Percentiles rank a stretch among this genome's conserved stretches.
phyloP scores from a whole-genome alignment of 2,329 filamentous ascomycete species.

The Alternaria sp. region DNA sequence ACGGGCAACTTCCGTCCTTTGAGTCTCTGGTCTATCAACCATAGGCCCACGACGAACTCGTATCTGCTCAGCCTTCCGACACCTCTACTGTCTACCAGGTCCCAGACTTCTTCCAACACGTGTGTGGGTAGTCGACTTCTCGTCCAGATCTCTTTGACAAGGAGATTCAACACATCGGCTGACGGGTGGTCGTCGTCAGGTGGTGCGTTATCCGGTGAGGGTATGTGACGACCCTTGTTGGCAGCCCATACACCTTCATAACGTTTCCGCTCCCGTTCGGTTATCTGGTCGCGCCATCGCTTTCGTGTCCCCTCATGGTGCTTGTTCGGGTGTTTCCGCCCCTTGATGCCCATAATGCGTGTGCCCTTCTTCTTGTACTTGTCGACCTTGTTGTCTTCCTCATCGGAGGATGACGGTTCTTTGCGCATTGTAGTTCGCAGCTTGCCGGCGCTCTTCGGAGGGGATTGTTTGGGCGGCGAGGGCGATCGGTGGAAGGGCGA shows the following conservation, averaged over 20 bases:
- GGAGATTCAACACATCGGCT: conserved; percentile 68
- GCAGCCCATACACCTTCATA: conserved; percentile 88
- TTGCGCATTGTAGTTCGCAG: conserved; percentile 73
- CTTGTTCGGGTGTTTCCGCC: conserved; percentile 66
- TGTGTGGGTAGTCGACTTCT: conserved; percentile 71
- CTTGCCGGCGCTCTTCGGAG: conserved; percentile 53
- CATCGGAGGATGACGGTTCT: conserved; percentile 47
- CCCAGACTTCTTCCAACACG: conserved; percentile 78
- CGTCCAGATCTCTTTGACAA: conserved; percentile 77
- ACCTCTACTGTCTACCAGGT: conserved; percentile 68
- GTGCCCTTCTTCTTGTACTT: conserved; percentile 62
- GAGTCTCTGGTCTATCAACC: conserved; percentile 82
- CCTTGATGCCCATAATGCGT: conserved; percentile 57
- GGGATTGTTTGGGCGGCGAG: conserved; percentile 47
- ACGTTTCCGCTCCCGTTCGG: conserved; percentile 73
- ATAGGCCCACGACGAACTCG: conserved; percentile 84
- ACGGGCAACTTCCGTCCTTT: conserved; percentile 78
- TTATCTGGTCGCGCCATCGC: conserved; percentile 78
- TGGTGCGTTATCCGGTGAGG: conserved; percentile 15
- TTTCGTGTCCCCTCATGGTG: conserved; percentile 78
- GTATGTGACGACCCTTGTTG: conserved; percentile 66
- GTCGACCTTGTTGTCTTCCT: conserved; percentile 61
- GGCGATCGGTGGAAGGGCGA: conserved; percentile 48
- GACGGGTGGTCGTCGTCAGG: conserved; percentile 37
- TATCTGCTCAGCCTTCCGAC: conserved; percentile 66